Evolutionary conservation across 176 grass and related monocot genomes (phyloP).

Genomic region (Aegilops bicornis): DNA sequence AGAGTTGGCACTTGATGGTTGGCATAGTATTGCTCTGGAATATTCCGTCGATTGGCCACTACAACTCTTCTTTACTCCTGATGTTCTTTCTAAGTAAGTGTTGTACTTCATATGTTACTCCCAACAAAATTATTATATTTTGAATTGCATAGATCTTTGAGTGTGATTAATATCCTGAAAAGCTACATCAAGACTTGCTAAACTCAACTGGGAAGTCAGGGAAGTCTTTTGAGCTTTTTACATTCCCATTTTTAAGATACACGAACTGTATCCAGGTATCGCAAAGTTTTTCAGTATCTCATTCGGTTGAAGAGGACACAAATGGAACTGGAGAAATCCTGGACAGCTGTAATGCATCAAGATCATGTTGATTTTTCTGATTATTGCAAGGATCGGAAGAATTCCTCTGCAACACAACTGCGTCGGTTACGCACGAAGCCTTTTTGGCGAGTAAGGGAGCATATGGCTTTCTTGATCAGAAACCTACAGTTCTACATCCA

Average conservation of each 20-base stretch:
- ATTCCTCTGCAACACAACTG: constrained; percentile 51
- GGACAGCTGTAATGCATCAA: constrained; percentile 96
- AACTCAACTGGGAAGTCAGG: no score
- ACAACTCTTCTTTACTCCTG: constrained; percentile 96
- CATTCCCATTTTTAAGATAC: constrained; percentile 18
- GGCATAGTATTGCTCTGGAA: constrained; percentile 89
- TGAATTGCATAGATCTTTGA: not conserved
- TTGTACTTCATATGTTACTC: constrained; percentile 12
- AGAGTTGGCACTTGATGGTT: constrained; percentile 84
- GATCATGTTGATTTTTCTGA: constrained; percentile 98
- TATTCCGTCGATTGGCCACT: constrained; percentile 94
- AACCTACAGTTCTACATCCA: constrained; percentile 98
- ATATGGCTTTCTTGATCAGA: constrained; percentile 99
- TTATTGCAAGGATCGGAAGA: constrained; percentile 71
- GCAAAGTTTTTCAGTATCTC: constrained; percentile 96
- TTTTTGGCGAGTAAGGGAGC: constrained; percentile 95
- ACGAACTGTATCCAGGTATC: constrained; percentile 59
- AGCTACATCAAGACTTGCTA: no score
- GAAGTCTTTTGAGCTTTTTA: not conserved
- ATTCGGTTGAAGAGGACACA: constrained; percentile 97
- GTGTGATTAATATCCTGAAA: not conserved
- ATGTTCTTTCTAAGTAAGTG: constrained; percentile 91
- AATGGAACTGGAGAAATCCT: constrained; percentile 98
- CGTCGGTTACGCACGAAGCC: constrained; percentile 63
- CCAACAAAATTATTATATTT: constrained; percentile 3